Base-by-base conservation (phyloP, 2,329 filamentous ascomycete genomes). In the Ophiostoma populinum region DNA sequence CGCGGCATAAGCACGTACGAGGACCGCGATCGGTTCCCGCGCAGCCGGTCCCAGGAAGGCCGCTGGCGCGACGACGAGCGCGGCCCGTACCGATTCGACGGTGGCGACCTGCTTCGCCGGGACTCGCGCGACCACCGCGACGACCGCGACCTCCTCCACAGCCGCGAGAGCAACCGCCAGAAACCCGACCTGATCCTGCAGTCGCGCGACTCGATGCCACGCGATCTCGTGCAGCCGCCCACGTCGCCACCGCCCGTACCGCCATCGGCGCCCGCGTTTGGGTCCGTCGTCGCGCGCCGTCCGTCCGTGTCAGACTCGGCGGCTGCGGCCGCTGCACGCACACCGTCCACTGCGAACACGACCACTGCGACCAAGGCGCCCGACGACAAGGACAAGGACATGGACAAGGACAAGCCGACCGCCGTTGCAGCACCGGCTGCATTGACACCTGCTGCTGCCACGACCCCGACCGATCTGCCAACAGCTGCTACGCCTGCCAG, bases 41-140 rank as follows among this genome's bases (percentile, higher is more conserved):
- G 77, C 46, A 75, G 71, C 46, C 66, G 75, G 42, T 78, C 75
- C 42, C 69, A 75, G 47, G 71, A 75, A 47, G 69, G 72, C 38
- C 67, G 67, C 22, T 70, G 66, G 62, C 61, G 67, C 2, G 40
- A 40, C 31, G 67, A 61, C 40, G 66, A 70, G 9, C 65, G 67
- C 25, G 66, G 70, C 28, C 49, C 49, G 31, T 52, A 58, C 33
- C 50, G 58, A 51, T 27, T 43, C 51, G 15, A 13, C 28, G 7
- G 57, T 18, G 36, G 47, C 11, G 57, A 60, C 34, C 41, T 50
- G 19, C 52, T 54, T 13, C 21, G 28, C 17, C n/a, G n/a, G n/a
- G 21, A 9, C 43, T 6, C 48, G 9, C 50, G 57, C 30, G 57
- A 60, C 35, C 42, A 42, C 17, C 47, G 66, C 33, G 66, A 71